A percentile compares a stretch with the other conserved stretches of the same genome.
phyloP scores from a whole-genome alignment of 2,329 filamentous ascomycete species.

The Epicoccum sorghinum region DNA sequence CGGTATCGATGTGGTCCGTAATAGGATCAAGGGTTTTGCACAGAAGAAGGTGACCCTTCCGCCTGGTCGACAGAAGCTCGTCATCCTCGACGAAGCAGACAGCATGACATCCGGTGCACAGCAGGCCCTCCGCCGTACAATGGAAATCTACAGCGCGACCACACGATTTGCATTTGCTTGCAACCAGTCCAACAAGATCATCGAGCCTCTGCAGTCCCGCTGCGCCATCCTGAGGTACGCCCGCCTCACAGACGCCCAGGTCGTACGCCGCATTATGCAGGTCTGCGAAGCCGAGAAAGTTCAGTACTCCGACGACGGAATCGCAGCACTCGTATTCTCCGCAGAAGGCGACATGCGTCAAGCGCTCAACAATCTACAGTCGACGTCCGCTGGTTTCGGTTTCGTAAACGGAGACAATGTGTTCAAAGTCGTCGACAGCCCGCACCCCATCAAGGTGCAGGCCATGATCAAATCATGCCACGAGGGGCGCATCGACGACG shows the following conservation, averaged over 20 bases:
- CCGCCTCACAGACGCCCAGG: conserved; percentile 87
- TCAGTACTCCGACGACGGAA: conserved; percentile 87
- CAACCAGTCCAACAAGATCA: conserved; percentile 99
- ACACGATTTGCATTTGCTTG: conserved; percentile 98
- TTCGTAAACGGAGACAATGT: conserved; percentile 98
- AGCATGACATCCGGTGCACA: conserved; percentile 96
- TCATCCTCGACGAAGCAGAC: conserved; percentile 97
- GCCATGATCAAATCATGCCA: conserved; percentile 98
- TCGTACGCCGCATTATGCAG: conserved; percentile 88
- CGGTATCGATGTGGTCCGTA: conserved; percentile 96
- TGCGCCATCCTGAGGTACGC: conserved; percentile 96
- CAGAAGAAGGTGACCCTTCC: conserved; percentile 98
- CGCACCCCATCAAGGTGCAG: conserved; percentile 97
- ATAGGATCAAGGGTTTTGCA: conserved; percentile 96
- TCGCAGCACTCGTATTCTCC: conserved; percentile 95
- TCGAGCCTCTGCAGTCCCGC: conserved; percentile 95
- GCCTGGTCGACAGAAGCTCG: conserved; percentile 87
- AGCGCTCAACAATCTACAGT: conserved; percentile 98
- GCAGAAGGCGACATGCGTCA: conserved; percentile 99
- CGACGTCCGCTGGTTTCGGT: conserved; percentile 89
- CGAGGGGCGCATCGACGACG: conserved; percentile 87
- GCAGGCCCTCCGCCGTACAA: conserved; percentile 90
- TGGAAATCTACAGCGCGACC: conserved; percentile 98
- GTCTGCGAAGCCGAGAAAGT: conserved; percentile 93
- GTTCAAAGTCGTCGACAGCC: conserved; percentile 95